phyloP scores from a whole-genome alignment of 805 yeast genomes.

The Zygoascus tannicola region DNA sequence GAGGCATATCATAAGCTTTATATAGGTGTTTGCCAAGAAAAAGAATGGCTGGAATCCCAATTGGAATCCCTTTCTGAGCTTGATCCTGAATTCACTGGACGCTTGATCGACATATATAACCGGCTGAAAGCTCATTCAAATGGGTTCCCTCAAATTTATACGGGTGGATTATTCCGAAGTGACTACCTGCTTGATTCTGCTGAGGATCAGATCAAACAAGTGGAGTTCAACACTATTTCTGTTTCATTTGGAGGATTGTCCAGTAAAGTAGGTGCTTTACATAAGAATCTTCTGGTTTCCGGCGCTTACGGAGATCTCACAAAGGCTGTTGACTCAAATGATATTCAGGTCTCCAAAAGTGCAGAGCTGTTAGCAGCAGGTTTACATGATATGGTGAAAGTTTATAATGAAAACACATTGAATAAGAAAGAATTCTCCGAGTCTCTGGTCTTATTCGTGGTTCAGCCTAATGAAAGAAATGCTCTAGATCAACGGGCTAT shows the following conservation, averaged over 20 bases:
- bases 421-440: conserved; percentile 4
- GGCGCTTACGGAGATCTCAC: conserved; percentile 23
- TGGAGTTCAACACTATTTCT: conserved; percentile 92
- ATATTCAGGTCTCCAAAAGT: conserved; percentile 64
- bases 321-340: conserved; percentile 14
- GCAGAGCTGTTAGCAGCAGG: conserved; percentile 54
- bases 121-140: conserved; percentile 32
- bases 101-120: conserved; percentile 50
- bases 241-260: conserved; percentile 93
- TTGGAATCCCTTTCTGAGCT: conserved; percentile 36
- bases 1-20: conserved; percentile 63
- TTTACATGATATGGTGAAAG: conserved; percentile 52
- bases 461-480: conserved; percentile 80
- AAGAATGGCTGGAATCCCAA: conserved; percentile 53
- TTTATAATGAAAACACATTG: conserved; percentile 33
- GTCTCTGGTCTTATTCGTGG: conserved; percentile 58
- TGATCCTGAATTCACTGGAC: conserved; percentile 77
- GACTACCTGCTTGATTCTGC: conserved; percentile 59
- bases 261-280: conserved; percentile 67
- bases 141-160: conserved; percentile 50
- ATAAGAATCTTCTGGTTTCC: conserved; percentile 41
- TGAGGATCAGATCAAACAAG: conserved; percentile 62
- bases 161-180: conserved; percentile 80
- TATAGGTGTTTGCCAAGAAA: conserved; percentile 49
- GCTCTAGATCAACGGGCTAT: conserved; percentile 84